Base-by-base conservation (phyloP, 768 basidiomycete species). In the Brasilioporus rufonigricans region DNA sequence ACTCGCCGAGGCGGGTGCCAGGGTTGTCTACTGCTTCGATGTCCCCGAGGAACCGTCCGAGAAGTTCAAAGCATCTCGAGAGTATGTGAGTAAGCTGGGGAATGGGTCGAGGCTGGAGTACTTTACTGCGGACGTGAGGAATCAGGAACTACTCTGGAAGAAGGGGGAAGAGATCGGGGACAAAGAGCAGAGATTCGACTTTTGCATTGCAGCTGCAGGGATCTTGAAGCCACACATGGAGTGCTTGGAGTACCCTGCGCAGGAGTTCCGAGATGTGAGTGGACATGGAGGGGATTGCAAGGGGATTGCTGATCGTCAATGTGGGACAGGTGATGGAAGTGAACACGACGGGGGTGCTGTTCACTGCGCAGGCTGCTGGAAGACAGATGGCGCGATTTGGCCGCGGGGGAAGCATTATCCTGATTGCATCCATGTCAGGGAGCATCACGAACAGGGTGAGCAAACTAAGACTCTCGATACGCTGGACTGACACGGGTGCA, bases 131-230 rank as follows among this genome's bases (percentile, higher is more conserved):
- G 83, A 91, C 57, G 89, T 89, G 52, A 80, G 79, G 47, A 74
- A 89, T 59, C 88, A 91, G 73, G 68, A 74, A 43, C 60, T 64
- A 36, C 65, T 85, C 61, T 89, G 87, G 85, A 74, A 72, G 43
- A 68, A 74, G 48, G 83, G 71, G 71, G 73, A 80, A 63, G 76
- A 76, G 60, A 84, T 92, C 44, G 87, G 83, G 1, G 77, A 86
- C 55, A 76, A 71, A 59, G 89, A 91, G 57, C 79, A 80, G 18
- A 74, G 89, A 59, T 78, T 92, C 74, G 89, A 93, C 65, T 77
- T 86, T 16, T 89, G 87, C 61, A 69, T 91, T 55, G 89, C 89
- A 4, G 89, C 90, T 18, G 90, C 90, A 39, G 91, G 89, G 21
- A 80, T 91, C 50, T 65, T 88, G 65, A 81, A 79, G 61, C 62